phyloP scores from a whole-genome alignment of 208 protist species.

The Crithidia bombi region DNA sequence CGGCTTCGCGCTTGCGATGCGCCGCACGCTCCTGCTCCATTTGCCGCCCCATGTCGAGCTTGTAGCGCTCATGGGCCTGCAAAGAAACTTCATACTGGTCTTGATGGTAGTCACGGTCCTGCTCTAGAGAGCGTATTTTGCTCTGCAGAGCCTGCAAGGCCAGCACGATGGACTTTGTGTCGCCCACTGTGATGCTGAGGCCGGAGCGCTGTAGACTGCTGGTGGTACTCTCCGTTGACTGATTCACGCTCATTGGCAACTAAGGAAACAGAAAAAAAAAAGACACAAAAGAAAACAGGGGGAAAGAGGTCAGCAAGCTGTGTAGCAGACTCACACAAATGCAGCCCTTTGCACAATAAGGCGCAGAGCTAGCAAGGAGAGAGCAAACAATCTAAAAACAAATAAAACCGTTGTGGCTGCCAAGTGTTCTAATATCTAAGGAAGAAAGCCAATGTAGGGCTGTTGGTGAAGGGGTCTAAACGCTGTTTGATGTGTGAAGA shows the following conservation, averaged over 20 bases:
- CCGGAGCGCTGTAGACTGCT: conserved; percentile 88
- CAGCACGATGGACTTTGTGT: conserved; percentile 92
- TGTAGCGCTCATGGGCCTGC: conserved; percentile 86
- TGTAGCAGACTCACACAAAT: not conserved
- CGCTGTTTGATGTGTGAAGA: too few relatives aligned
- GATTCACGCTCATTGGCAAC: conserved; percentile 37
- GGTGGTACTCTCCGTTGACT: conserved; percentile 60
- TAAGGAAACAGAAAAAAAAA: not conserved
- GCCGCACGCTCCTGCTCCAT: conserved; percentile 79
- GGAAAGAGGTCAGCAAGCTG: not conserved
- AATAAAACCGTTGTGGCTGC: not conserved
- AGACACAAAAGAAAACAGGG: not conserved
- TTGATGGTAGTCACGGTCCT: conserved; percentile 88
- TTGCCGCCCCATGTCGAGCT: conserved; percentile 85
- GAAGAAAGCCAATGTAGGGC: too few relatives aligned
- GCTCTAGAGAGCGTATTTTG: conserved; percentile 88
- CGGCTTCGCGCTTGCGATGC: conserved; percentile 76
- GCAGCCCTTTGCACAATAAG: too few relatives aligned
- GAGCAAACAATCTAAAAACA: not conserved
- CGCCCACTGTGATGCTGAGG: conserved; percentile 87
- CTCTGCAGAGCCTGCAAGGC: conserved; percentile 87
- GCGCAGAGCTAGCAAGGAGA: too few relatives aligned
- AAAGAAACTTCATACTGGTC: conserved; percentile 86
- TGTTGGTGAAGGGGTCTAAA: too few relatives aligned
- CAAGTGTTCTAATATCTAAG: too few relatives aligned